Evolutionary conservation across 805 yeast species (phyloP).

Genomic region (Starmerella geochares): DNA sequence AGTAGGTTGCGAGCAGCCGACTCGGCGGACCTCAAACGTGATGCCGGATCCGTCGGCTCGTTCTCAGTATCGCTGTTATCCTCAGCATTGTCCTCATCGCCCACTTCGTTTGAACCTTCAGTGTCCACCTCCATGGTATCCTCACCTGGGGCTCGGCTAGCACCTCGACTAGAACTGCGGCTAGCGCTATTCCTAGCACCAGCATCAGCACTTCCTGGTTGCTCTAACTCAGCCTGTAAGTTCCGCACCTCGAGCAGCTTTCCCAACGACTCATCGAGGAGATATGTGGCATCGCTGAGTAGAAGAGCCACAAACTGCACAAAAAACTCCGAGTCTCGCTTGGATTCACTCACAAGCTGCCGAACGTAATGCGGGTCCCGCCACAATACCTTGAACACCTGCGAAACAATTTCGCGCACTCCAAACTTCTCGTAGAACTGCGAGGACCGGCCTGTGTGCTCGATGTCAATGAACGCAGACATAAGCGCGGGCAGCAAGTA

Average conservation of each 20-base stretch:
- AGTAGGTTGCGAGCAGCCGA: conserved; percentile 70
- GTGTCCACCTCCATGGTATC: background rate
- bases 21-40: conserved; percentile 54
- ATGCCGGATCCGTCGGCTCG: conserved; percentile 17
- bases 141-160: background rate
- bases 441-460: conserved; percentile 87
- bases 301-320: conserved; percentile 80
- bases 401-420: conserved; percentile 75
- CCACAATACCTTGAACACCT: conserved; percentile 77
- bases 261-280: conserved; percentile 80
- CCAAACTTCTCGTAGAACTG: conserved; percentile 96
- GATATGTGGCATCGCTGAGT: conserved; percentile 85
- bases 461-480: conserved; percentile 88
- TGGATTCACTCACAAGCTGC: conserved; percentile 61
- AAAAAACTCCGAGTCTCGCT: conserved; percentile 66
- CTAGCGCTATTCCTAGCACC: background rate
- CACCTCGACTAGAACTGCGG: background rate
- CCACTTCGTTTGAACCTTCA: background rate
- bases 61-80: conserved; percentile 27
- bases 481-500: conserved; percentile 72
- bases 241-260: conserved; percentile 69
- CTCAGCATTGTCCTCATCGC: conserved; percentile 27
- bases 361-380: conserved; percentile 53
- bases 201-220: background rate
- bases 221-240: conserved; percentile 50